A percentile compares a stretch with the other conserved stretches of the same genome.
Conservation (phyloP, 768 basidiomycete species). For the Kwoniella europaea region DNA sequence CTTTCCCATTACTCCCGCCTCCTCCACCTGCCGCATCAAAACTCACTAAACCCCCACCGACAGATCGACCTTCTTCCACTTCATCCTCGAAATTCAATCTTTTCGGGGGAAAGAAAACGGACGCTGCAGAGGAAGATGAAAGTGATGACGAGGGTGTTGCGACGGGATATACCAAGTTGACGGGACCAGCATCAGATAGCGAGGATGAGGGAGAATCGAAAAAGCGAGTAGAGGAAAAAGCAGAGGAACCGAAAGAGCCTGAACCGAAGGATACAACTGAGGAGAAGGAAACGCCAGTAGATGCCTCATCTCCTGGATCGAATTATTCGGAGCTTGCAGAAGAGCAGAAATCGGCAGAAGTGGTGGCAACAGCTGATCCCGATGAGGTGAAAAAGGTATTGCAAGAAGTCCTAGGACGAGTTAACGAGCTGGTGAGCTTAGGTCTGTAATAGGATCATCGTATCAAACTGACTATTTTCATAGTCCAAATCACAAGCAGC, state of each 20-base stretch:
- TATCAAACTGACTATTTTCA: constrained; percentile 5
- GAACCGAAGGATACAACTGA: not conserved
- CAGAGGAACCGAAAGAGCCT: constrained; percentile 6
- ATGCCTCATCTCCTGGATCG: not conserved
- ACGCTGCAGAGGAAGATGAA: constrained; percentile 27
- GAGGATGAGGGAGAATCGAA: constrained; percentile 27
- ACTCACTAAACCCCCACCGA: constrained; percentile 21
- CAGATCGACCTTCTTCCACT: constrained; percentile 2
- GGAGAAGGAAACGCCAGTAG: constrained; percentile 1
- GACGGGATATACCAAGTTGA: constrained; percentile 41
- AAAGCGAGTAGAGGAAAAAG: constrained; percentile 13
- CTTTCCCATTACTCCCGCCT: constrained; percentile 30
- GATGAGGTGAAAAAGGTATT: constrained; percentile 35
- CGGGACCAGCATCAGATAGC: constrained; percentile 34
- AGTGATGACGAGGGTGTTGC: constrained; percentile 35
- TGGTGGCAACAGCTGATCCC: not conserved
- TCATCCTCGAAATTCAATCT: constrained; percentile 31
- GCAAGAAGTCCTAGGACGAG: constrained; percentile 40
- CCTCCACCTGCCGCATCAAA: constrained; percentile 26
- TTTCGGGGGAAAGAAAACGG: constrained; percentile 14
- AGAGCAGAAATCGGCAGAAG: constrained; percentile 5
- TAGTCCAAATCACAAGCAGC: constrained; percentile 61
- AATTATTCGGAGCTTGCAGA: constrained; percentile 8
- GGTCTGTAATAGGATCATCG: not conserved
- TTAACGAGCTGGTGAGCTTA: constrained; percentile 42